A percentile compares a stretch with the other conserved stretches of the same genome.
Evolutionary conservation across 2,329 filamentous ascomycete genomes (phyloP).

Genomic region (Dactylellina haptotyla): DNA sequence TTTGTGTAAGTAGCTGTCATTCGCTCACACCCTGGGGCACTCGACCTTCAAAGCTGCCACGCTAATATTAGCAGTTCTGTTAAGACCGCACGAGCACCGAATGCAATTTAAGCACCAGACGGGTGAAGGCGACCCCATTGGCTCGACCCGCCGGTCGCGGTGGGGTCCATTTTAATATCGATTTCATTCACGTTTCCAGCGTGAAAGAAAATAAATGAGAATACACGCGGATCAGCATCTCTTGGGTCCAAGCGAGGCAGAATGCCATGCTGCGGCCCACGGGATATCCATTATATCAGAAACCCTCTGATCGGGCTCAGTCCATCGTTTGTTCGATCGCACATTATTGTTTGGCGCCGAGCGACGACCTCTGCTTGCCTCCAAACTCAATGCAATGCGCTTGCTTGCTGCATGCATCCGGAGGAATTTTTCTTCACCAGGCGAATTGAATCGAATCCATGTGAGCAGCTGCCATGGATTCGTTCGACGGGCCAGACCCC

Average conservation of each 20-base stretch:
- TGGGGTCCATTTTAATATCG: slow-evolving; percentile 18
- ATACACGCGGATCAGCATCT: slow-evolving; percentile 14
- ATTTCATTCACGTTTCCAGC: slow-evolving; percentile 28
- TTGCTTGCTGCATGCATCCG: too few relatives aligned
- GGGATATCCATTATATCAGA: slow-evolving; percentile 3
- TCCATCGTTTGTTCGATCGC: neutral
- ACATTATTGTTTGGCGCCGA: neutral
- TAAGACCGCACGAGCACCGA: slow-evolving; percentile 26
- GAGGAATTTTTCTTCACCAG: slow-evolving; percentile 4
- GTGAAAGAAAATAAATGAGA: slow-evolving; percentile 31
- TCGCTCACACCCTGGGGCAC: slow-evolving; percentile 14
- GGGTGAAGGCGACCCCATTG: slow-evolving; percentile 25
- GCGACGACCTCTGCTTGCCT: neutral
- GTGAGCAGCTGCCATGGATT: slow-evolving; percentile 18
- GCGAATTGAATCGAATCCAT: slow-evolving; percentile 7
- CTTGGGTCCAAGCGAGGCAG: slow-evolving; percentile 29
- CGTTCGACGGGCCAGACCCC: slow-evolving; percentile 12
- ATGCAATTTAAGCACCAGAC: slow-evolving; percentile 34
- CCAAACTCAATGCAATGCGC: too few relatives aligned
- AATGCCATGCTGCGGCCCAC: slow-evolving; percentile 20
- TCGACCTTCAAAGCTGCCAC: slow-evolving; percentile 15
- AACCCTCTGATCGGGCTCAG: neutral
- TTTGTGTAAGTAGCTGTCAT: slow-evolving; percentile 45
- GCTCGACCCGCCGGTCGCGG: neutral
- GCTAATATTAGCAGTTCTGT: slow-evolving; percentile 41